phyloP scores from a whole-genome alignment of 805 yeast genomes.

The Metschnikowia continentalis region DNA sequence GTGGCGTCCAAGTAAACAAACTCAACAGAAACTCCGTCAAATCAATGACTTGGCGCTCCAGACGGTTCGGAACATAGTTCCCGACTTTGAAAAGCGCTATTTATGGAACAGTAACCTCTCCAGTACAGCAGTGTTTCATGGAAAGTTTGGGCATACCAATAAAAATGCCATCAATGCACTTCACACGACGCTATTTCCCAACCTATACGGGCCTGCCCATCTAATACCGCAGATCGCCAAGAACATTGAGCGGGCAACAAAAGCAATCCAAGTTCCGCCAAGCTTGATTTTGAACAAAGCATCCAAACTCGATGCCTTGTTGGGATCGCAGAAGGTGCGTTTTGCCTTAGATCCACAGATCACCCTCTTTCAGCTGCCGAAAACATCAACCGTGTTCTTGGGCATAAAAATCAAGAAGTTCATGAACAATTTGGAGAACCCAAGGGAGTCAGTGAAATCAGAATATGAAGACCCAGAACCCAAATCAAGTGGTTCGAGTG shows the following conservation, averaged over 20 bases:
- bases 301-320: conserved; percentile 5
- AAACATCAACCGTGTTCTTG: conserved; percentile 13
- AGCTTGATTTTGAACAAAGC: neutral
- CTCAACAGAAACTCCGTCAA: conserved; percentile 3
- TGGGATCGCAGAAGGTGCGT: neutral
- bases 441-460: neutral
- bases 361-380: conserved; percentile 6
- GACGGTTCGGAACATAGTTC: neutral
- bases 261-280: conserved; percentile 1
- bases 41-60: conserved; percentile 4
- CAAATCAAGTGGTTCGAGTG: neutral
- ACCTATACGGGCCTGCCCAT: conserved; percentile 5
- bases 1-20: conserved; percentile 15
- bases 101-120: conserved; percentile 6
- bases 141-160: conserved; percentile 8
- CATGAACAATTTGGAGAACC: neutral
- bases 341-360: conserved; percentile 3
- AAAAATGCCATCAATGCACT: conserved; percentile 9
- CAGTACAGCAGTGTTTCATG: conserved; percentile 4
- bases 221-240: neutral
- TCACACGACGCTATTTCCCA: conserved; percentile 19
- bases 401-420: conserved; percentile 10
- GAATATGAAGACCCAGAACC: neutral
- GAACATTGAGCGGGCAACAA: conserved; percentile 6
- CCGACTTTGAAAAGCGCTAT: conserved; percentile 6